phyloP scores from a whole-genome alignment of 169 alveolate species.

The Amoebophrya sp. region DNA sequence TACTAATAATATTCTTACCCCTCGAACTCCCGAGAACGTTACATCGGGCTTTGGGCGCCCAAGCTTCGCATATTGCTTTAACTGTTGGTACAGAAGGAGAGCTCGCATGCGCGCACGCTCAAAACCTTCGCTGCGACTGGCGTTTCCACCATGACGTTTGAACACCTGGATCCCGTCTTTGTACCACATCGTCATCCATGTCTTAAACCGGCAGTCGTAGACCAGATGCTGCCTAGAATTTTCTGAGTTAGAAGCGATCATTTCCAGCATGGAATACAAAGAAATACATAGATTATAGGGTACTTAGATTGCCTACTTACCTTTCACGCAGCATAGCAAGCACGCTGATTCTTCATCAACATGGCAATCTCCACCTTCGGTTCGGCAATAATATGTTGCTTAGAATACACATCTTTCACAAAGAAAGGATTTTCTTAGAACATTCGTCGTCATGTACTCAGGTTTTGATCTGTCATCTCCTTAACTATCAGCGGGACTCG shows the following conservation, averaged over 20 bases:
- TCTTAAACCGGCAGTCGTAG: background rate
- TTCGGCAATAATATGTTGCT: too few relatives aligned
- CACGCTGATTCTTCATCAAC: background rate
- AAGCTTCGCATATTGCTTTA: background rate
- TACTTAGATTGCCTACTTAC: too few relatives aligned
- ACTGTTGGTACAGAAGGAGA: background rate
- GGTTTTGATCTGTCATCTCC: too few relatives aligned
- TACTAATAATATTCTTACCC: too few relatives aligned
- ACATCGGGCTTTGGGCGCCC: slow-evolving; percentile 15
- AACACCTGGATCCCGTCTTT: slow-evolving; percentile 21
- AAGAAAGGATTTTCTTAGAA: too few relatives aligned
- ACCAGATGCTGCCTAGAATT: background rate
- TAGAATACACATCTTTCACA: too few relatives aligned
- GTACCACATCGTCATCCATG: slow-evolving; percentile 20
- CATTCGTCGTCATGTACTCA: too few relatives aligned
- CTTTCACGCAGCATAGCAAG: too few relatives aligned
- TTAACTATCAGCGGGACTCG: background rate
- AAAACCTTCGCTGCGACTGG: background rate
- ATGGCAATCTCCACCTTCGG: background rate
- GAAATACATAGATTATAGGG: too few relatives aligned
- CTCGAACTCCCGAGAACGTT: background rate
- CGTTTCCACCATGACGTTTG: slow-evolving; percentile 1
- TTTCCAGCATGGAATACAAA: too few relatives aligned
- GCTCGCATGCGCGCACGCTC: slow-evolving; percentile 25
- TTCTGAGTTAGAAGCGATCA: too few relatives aligned